Base-by-base conservation (phyloP, 2,329 filamentous ascomycete species). In the Talaromyces sp. region DNA sequence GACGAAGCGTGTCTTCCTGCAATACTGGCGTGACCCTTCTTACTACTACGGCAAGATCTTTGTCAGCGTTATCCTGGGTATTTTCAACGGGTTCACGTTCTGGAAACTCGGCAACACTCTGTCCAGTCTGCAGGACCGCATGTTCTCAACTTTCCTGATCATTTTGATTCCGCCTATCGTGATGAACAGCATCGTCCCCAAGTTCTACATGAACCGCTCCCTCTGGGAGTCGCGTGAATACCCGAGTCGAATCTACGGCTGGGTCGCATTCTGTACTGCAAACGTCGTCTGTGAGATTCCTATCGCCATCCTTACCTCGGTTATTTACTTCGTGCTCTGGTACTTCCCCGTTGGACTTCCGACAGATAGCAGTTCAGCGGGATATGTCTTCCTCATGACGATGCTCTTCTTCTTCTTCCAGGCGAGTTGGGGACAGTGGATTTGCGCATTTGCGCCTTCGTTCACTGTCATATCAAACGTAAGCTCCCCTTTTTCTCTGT, bases 51-150 rank as follows among this genome's bases (percentile, higher is more conserved):
- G 88, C 66, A 92, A 92, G 73, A 79, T 94, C 31, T 93, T 92
- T 76, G 84, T 88, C 39, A 83, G 87, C 3, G 85, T 91, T 65
- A 84, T 92, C 67, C 82, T 90, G 52, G 90, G 88, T 16, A 87
- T 92, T 74, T 91, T 93, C 82, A 92, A 91, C 77, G 89, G 89
- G 24, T 92, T 92, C 77, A 92, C 90, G 3, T 93, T 92, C 79
- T 92, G 84, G 81, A 81, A 88, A 70, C 83, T 92, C 3, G 88
- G 87, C 2, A 82, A 88, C 74, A 84, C 82, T 0, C 81, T 90
- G 57, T 82, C 84, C 14, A 89, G 90, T 70, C 87, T 93, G 83
- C 89, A 93, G 73, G 87, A 91, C 77, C 85, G 90, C 70, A 88
- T 93, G 85, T 93, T 94, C 81, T 90, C 89, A 0, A 77, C 80